Conservation (phyloP, 1,139 yeast genomes). For the Saccharomyces hybrid region DNA sequence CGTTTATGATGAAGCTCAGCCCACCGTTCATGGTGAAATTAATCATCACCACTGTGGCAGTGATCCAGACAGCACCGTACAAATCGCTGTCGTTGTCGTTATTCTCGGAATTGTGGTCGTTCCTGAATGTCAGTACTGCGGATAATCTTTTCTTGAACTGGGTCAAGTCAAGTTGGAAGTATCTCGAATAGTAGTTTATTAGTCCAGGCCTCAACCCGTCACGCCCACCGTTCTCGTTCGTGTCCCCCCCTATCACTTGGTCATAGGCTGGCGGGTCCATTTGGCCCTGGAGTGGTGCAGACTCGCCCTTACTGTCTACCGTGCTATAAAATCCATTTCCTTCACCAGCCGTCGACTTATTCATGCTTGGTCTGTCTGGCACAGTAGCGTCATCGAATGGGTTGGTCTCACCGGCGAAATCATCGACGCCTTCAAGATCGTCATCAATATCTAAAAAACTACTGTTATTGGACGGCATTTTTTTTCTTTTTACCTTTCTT, state of each 20-base stretch:
- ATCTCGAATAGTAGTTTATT: conserved; percentile 24
- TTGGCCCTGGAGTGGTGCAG: background rate
- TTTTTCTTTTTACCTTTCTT: background rate
- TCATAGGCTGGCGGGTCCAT: background rate
- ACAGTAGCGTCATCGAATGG: conserved; percentile 13
- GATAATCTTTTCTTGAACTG: conserved; percentile 14
- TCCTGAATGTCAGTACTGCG: conserved; percentile 11
- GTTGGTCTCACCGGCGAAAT: conserved; percentile 13
- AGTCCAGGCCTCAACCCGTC: conserved; percentile 19
- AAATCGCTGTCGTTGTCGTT: conserved; percentile 17
- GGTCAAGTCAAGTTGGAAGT: conserved; percentile 19
- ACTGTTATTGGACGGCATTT: background rate
- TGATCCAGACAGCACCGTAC: conserved; percentile 29
- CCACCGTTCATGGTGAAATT: conserved; percentile 19
- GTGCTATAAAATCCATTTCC: background rate
- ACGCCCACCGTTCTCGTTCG: background rate
- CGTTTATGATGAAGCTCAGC: conserved; percentile 13
- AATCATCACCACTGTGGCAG: conserved; percentile 20
- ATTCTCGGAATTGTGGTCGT: background rate
- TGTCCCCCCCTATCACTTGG: background rate
- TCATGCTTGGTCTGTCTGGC: background rate
- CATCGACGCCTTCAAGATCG: conserved; percentile 18
- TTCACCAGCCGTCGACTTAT: background rate
- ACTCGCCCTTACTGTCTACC: background rate
- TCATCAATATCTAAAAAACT: conserved; percentile 8